phyloP scores from a whole-genome alignment of 192 early-diverging fungal species.

The Mortierella hygrophila region DNA sequence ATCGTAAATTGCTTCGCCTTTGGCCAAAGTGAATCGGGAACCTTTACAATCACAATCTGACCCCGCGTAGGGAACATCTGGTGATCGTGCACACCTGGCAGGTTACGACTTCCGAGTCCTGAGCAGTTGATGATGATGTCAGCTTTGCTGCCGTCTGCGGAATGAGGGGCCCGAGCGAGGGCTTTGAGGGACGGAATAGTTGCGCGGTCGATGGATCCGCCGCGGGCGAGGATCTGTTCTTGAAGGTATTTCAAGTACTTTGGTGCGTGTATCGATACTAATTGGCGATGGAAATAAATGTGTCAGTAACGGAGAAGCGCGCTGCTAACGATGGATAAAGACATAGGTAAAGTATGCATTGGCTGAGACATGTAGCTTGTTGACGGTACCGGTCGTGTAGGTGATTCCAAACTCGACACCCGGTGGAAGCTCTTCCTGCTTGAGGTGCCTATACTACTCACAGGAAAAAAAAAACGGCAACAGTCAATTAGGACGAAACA shows the following conservation, averaged over 20 bases:
- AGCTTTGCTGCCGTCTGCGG: slow-evolving; percentile 20
- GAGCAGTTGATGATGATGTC: slow-evolving; percentile 86
- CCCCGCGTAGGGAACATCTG: slow-evolving; percentile 84
- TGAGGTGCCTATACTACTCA: slow-evolving; percentile 58
- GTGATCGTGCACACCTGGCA: slow-evolving; percentile 81
- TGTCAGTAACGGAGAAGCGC: neutral
- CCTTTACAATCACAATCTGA: slow-evolving; percentile 82
- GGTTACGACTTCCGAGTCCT: slow-evolving; percentile 72
- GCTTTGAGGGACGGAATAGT: slow-evolving; percentile 64
- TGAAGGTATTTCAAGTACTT: slow-evolving; percentile 74
- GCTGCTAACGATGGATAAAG: neutral
- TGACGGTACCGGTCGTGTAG: slow-evolving; percentile 69
- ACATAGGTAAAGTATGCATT: neutral
- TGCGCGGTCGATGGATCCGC: slow-evolving; percentile 60
- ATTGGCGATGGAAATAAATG: neutral
- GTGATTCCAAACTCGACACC: slow-evolving; percentile 69
- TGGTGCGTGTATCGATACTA: slow-evolving; percentile 74
- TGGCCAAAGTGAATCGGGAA: slow-evolving; percentile 74
- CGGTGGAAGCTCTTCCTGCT: slow-evolving; percentile 62
- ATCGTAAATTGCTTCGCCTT: slow-evolving; percentile 65
- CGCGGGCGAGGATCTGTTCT: slow-evolving; percentile 59
- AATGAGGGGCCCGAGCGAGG: slow-evolving; percentile 51
- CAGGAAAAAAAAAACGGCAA: neutral
- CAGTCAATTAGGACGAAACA: neutral
- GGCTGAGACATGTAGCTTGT: neutral